A percentile compares a stretch with the other conserved stretches of the same genome.
Evolutionary conservation across 345 rosid species (phyloP).

Genomic region (Tarenaya hassleriana): DNA sequence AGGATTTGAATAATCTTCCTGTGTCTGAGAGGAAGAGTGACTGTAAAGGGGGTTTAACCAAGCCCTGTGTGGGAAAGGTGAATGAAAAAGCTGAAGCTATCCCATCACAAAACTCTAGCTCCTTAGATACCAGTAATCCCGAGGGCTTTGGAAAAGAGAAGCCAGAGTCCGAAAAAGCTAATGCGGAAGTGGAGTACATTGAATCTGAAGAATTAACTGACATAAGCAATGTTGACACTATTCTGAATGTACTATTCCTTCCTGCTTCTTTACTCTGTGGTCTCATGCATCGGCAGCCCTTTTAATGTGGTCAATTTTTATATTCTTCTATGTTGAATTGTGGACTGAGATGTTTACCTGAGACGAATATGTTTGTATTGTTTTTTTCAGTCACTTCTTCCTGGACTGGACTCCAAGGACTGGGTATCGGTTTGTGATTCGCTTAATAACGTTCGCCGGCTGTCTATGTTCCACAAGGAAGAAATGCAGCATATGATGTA

Average conservation of each 20-base stretch:
- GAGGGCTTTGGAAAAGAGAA: slow-evolving; percentile 38
- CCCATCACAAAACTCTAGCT: slow-evolving; percentile 22
- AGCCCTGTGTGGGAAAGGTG: slow-evolving; percentile 37
- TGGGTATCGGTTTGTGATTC: slow-evolving; percentile 70
- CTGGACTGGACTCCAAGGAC: slow-evolving; percentile 71
- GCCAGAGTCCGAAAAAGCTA: slow-evolving; percentile 32
- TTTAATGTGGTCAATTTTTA: not conserved
- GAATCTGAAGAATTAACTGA: slow-evolving; percentile 56
- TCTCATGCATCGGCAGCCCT: not conserved
- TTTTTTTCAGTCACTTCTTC: slow-evolving; percentile 38
- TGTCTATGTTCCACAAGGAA: slow-evolving; percentile 69
- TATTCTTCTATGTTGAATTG: not conserved
- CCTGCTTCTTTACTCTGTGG: not conserved
- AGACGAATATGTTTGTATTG: not conserved
- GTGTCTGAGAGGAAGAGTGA: slow-evolving; percentile 47
- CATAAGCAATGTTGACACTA: slow-evolving; percentile 46
- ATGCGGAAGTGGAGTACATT: slow-evolving; percentile 54
- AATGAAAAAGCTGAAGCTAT: slow-evolving; percentile 42
- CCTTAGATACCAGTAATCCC: slow-evolving; percentile 29
- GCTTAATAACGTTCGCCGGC: slow-evolving; percentile 56
- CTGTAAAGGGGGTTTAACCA: slow-evolving; percentile 36
- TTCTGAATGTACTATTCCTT: slow-evolving; percentile 40
- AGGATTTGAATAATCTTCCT: slow-evolving; percentile 49
- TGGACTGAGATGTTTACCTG: slow-evolving; percentile 14
- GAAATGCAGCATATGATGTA: slow-evolving; percentile 46